These are phyloP conservation scores for Aureobasidium sp. DNA, from an alignment of 2,329 filamentous ascomycete species.

Conservation along the genomic window DNA sequence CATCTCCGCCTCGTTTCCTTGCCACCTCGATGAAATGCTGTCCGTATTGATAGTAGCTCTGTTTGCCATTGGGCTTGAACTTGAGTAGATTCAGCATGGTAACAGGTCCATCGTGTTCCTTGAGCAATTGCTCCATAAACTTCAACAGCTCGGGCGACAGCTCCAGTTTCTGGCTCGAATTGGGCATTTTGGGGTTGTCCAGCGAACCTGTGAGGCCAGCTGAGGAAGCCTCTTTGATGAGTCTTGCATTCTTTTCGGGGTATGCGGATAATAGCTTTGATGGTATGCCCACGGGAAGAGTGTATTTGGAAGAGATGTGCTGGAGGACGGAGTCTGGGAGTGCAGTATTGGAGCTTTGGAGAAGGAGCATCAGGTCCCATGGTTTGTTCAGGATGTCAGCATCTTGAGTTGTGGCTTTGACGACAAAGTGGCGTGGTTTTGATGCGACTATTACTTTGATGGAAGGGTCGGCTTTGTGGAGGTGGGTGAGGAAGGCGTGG, in stretches of 20 bases:
- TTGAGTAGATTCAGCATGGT: constrained; percentile 59
- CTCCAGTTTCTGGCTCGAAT: constrained; percentile 46
- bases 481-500: constrained; percentile 35
- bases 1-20: constrained; percentile 45
- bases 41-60: constrained; percentile 52
- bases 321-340: constrained; percentile 20
- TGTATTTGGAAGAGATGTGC: constrained; percentile 27
- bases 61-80: constrained; percentile 46
- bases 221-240: constrained; percentile 32
- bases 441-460: constrained; percentile 38
- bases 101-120: constrained; percentile 37
- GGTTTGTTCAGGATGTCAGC: constrained; percentile 35
- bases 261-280: constrained; percentile 35
- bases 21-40: constrained; percentile 22
- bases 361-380: constrained; percentile 46
- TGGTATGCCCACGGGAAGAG: constrained; percentile 37
- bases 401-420: constrained; percentile 40
- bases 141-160: constrained; percentile 43
- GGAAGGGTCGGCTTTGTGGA: constrained; percentile 26
- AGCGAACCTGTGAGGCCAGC: constrained; percentile 31
- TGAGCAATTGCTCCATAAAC: constrained; percentile 42
- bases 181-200: constrained; percentile 27
- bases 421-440: constrained; percentile 44
- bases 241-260: constrained; percentile 29
- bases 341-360: constrained; percentile 24